Evolutionary conservation across 164 flowering plant genomes (phyloP).

Genomic region (Nymphaea colorata): DNA sequence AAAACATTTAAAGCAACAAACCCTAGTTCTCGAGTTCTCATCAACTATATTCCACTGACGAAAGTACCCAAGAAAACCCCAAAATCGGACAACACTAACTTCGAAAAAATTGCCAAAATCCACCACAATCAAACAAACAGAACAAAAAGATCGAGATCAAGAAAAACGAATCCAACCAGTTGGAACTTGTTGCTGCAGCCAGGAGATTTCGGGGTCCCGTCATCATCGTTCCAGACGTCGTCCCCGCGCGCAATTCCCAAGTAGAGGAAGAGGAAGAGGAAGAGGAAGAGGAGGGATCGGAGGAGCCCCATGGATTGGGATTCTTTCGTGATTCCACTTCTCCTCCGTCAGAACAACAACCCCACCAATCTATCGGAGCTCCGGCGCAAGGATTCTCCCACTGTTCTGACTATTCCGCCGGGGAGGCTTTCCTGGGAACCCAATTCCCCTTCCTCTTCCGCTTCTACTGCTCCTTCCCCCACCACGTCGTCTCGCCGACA

Average conservation of each 20-base stretch:
- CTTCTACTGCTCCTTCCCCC: too few relatives aligned
- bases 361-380: too few relatives aligned
- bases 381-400: too few relatives aligned
- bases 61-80: neutral
- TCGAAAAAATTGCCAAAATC: too few relatives aligned
- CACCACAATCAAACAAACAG: neutral
- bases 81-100: neutral
- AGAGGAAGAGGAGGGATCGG: constrained; percentile 6
- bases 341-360: too few relatives aligned
- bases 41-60: too few relatives aligned
- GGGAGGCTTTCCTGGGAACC: too few relatives aligned
- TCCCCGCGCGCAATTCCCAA: constrained; percentile 11
- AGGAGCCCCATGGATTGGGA: neutral
- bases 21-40: neutral
- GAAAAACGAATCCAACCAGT: constrained; percentile 13
- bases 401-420: too few relatives aligned
- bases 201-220: constrained; percentile 17
- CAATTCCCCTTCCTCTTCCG: too few relatives aligned
- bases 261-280: constrained; percentile 1
- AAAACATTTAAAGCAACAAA: neutral
- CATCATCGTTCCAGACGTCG: constrained; percentile 22
- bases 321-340: too few relatives aligned
- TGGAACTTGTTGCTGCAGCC: constrained; percentile 28
- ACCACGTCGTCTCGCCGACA: too few relatives aligned
- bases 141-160: neutral